phyloP scores from a whole-genome alignment of 2,329 filamentous ascomycete species.

The Blastomyces parvus region DNA sequence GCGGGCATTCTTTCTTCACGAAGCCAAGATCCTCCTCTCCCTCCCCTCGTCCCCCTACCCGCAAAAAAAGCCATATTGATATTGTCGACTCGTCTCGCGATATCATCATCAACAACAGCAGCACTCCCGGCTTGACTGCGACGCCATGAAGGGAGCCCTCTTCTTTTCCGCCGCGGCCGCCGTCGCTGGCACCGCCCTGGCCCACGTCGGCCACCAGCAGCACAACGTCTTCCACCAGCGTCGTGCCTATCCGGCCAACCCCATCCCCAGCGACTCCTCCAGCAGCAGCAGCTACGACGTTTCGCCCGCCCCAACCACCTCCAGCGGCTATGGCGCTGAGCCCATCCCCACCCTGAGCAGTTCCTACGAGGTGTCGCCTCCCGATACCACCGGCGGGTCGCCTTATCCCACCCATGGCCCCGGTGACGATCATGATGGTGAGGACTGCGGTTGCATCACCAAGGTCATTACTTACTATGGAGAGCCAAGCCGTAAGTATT shows the following conservation, averaged over 20 bases:
- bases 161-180: slow-evolving; percentile 52
- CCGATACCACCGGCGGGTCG: not conserved
- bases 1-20: slow-evolving; percentile 61
- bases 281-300: not conserved
- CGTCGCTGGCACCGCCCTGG: slow-evolving; percentile 42
- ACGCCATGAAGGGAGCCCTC: slow-evolving; percentile 65
- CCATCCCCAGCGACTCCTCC: slow-evolving; percentile 14
- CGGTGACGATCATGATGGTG: not conserved
- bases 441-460: slow-evolving; percentile 61
- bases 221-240: slow-evolving; percentile 52
- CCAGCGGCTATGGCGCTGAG: not conserved
- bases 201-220: slow-evolving; percentile 48
- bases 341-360: not conserved
- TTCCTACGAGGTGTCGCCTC: not conserved
- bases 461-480: slow-evolving; percentile 63
- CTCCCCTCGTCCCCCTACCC: no score
- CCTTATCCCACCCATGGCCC: not conserved
- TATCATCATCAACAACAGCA: slow-evolving; percentile 2
- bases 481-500: slow-evolving; percentile 50
- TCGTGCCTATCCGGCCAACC: slow-evolving; percentile 28
- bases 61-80: slow-evolving; percentile 10
- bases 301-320: not conserved
- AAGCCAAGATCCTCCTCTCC: not conserved
- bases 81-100: slow-evolving; percentile 10
- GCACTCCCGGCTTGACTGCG: slow-evolving; percentile 21